Conservation (phyloP, 169 alveolate genomes). For the Plasmodium relictum region DNA sequence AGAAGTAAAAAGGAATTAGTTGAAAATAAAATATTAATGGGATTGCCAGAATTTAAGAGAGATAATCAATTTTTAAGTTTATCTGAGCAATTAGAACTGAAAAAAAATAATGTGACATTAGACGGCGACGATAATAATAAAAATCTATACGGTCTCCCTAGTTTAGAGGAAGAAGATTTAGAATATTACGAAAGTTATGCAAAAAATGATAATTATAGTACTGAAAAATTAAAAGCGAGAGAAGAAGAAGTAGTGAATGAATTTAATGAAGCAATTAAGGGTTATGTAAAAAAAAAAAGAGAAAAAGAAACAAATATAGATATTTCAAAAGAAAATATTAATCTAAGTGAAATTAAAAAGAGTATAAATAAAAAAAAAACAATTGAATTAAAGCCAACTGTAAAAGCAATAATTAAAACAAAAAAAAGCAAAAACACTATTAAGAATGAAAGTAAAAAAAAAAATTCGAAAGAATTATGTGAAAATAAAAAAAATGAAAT, state of each 20-base stretch:
- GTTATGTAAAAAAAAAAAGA: slow-evolving; percentile 44
- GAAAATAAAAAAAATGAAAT: background rate
- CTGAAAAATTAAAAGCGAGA: slow-evolving; percentile 39
- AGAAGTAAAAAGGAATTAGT: slow-evolving; percentile 70
- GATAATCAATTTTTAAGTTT: slow-evolving; percentile 55
- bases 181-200: slow-evolving; percentile 49
- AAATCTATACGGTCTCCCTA: slow-evolving; percentile 17
- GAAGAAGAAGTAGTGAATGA: slow-evolving; percentile 44
- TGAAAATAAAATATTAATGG: slow-evolving; percentile 39
- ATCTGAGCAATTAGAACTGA: slow-evolving; percentile 55
- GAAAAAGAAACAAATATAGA: slow-evolving; percentile 9
- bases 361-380: slow-evolving; percentile 46
- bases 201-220: slow-evolving; percentile 41
- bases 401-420: slow-evolving; percentile 69
- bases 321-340: slow-evolving; percentile 21
- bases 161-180: slow-evolving; percentile 20
- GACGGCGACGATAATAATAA: slow-evolving; percentile 3
- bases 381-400: slow-evolving; percentile 12
- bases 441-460: slow-evolving; percentile 3
- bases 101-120: slow-evolving; percentile 22
- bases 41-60: slow-evolving; percentile 76
- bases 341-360: slow-evolving; percentile 36
- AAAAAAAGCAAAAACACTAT: slow-evolving; percentile 7
- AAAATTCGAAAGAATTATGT: background rate
- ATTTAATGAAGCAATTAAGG: slow-evolving; percentile 60